Evolutionary conservation across 768 basidiomycete species (phyloP), one percentile per base, ranked within the genome.

Genomic region (Calocybe gangraenosa): DNA sequence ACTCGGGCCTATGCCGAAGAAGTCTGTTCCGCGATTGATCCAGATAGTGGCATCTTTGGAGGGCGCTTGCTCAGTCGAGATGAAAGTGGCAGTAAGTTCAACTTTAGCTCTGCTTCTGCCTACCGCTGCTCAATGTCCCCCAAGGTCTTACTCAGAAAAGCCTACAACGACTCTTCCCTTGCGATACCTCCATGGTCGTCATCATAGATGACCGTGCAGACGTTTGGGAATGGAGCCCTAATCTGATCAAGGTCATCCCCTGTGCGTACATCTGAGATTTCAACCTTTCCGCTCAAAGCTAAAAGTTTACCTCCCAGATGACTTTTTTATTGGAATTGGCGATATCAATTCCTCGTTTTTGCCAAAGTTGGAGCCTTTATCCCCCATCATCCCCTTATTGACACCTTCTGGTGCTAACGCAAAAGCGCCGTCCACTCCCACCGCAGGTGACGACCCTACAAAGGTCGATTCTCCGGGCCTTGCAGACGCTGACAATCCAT

Each of bases 131-230:
- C 42, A 50, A 47, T 40, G 31, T 25, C 23, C 59, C 43, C 44
- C 40, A 47, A 92, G 91, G 89, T 63, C 72, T 94, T 53, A 94
- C 89, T 14, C 85, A 90, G 63, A 99, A 99, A 67, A 91, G 83
- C 59, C 65, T 99, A 18, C 84, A 92, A 60, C 76, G 96, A 21
- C 66, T 99, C 38, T 99, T 99, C 60, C 96, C 96, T 5, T 92
- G 90, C 46, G 95, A 98, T 65, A 92, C 90, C 31, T 92, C 91
- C 19, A 99, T 96, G 95, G 95, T 98, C 1, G 95, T 98, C 54
- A 89, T 99, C 55, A 98, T 99, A 47, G 96, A 99, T 65, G 96
- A 99, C 67, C 84, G 96, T 19, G 87, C 92, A 3, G 96, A 99
- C 60, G 95, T 99, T 23, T 99, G 96, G 96, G 90, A 92, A 58